Evolutionary conservation across 805 yeast species (phyloP).

Genomic region (Starmerella scarabaei): DNA sequence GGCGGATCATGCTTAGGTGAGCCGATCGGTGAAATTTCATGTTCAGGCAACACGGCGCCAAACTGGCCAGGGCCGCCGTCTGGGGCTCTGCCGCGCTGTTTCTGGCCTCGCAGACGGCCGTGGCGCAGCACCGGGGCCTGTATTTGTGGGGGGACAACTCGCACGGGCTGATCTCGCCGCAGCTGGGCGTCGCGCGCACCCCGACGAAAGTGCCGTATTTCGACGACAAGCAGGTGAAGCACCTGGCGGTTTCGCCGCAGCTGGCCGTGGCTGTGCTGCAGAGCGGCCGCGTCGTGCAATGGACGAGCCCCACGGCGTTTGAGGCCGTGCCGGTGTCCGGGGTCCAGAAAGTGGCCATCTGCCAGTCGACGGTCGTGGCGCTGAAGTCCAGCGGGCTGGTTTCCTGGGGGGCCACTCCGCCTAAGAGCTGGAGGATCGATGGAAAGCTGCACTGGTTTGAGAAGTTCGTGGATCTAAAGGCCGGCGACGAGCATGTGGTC

Average conservation of each 20-base stretch:
- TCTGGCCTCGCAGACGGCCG: too few species aligned
- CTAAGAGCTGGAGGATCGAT: slow-evolving; percentile 1
- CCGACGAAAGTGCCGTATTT: slow-evolving; percentile 55
- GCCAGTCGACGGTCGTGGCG: slow-evolving; percentile 12
- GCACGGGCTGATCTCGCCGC: slow-evolving; percentile 27
- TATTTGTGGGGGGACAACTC: slow-evolving; percentile 52
- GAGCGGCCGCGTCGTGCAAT: slow-evolving; percentile 62
- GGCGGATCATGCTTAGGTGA: too few species aligned
- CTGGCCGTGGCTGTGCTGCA: slow-evolving; percentile 45
- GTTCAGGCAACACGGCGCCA: too few species aligned
- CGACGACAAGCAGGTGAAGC: slow-evolving; percentile 45
- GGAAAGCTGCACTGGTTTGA: slow-evolving; percentile 33
- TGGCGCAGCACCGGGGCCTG: too few species aligned
- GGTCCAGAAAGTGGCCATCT: slow-evolving; percentile 25
- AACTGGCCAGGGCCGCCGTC: too few species aligned
- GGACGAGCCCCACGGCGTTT: slow-evolving; percentile 33
- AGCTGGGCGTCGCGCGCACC: slow-evolving; percentile 29
- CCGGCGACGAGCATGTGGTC: slow-evolving; percentile 62
- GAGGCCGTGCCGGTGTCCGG: slow-evolving; percentile 34
- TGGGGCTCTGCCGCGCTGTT: too few species aligned
- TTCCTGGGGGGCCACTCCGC: slow-evolving; percentile 13
- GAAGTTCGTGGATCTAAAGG: slow-evolving; percentile 37
- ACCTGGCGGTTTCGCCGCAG: slow-evolving; percentile 40
- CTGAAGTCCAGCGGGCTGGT: slow-evolving; percentile 32
- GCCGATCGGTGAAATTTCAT: too few species aligned